Evolutionary conservation across 2,329 filamentous ascomycete genomes (phyloP).

Genomic region (Microsporum ferrugineum): DNA sequence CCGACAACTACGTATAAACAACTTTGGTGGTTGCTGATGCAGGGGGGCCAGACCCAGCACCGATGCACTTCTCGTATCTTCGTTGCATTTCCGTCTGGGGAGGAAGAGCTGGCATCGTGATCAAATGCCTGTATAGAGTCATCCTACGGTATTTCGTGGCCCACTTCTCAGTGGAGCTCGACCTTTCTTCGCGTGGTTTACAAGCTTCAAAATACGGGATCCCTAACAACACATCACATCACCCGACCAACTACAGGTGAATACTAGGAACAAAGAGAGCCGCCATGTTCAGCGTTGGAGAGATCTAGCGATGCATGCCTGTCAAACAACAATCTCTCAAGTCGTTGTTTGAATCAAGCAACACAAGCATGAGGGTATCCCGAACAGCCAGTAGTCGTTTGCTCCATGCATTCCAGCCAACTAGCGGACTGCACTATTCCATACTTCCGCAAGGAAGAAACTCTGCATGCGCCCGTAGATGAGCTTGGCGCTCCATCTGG

Average conservation of each 20-base stretch:
- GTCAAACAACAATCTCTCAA: background rate
- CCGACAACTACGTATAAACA: background rate
- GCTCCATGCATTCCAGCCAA: background rate
- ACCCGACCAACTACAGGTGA: background rate
- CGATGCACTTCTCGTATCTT: background rate
- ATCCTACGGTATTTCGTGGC: background rate
- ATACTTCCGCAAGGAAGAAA: background rate
- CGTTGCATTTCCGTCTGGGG: background rate
- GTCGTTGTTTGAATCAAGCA: background rate
- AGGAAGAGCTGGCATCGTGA: background rate
- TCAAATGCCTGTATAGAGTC: background rate
- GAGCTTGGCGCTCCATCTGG: background rate
- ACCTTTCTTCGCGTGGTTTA: background rate
- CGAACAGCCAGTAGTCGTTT: background rate
- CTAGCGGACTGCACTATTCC: background rate
- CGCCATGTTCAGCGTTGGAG: background rate
- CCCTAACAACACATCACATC: background rate
- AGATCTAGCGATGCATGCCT: background rate
- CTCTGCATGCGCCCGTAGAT: background rate
- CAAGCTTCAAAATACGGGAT: background rate
- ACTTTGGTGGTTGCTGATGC: background rate
- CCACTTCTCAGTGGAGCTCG: background rate
- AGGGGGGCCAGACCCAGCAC: background rate
- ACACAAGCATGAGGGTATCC: background rate
- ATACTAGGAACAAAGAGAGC: background rate